Evolutionary conservation across 2,329 filamentous ascomycete species (phyloP).

Genomic region (Claviceps capensis): DNA sequence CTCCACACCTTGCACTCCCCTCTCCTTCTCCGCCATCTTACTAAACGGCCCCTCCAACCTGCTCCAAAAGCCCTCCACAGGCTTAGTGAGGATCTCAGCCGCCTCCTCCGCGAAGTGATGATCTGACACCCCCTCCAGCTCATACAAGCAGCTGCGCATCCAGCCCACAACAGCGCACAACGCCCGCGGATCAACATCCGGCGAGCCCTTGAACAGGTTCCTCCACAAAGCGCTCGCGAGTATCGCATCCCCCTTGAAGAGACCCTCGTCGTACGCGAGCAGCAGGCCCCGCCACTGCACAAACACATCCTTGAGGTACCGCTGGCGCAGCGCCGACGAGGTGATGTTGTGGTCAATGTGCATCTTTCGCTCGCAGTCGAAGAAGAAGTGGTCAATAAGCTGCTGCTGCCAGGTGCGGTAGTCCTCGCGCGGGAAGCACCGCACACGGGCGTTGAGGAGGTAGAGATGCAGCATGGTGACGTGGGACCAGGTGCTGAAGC

Average conservation of each 20-base stretch:
- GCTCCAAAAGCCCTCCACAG: slow-evolving; percentile 30
- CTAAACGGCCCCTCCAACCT: slow-evolving; percentile 25
- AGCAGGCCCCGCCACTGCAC: slow-evolving; percentile 83
- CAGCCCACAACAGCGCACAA: slow-evolving; percentile 42
- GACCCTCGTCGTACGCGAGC: slow-evolving; percentile 71
- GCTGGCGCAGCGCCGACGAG: slow-evolving; percentile 44
- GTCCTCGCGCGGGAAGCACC: slow-evolving; percentile 57
- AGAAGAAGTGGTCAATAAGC: slow-evolving; percentile 90
- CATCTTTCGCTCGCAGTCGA: slow-evolving; percentile 74
- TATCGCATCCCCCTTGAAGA: slow-evolving; percentile 63
- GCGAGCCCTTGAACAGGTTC: slow-evolving; percentile 69
- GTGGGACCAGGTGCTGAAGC: slow-evolving; percentile 92
- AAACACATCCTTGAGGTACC: slow-evolving; percentile 76
- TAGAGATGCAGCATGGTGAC: slow-evolving; percentile 96
- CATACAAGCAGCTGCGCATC: slow-evolving; percentile 35
- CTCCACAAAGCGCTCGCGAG: slow-evolving; percentile 80
- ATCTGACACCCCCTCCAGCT: slow-evolving; percentile 37
- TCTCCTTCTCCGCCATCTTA: neutral
- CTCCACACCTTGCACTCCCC: neutral
- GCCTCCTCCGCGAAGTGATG: slow-evolving; percentile 20
- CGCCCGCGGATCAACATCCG: slow-evolving; percentile 34
- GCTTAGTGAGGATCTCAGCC: slow-evolving; percentile 20
- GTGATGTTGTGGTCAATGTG: slow-evolving; percentile 61
- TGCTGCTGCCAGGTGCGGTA: slow-evolving; percentile 75
- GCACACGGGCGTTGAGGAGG: slow-evolving; percentile 69